Evolutionary conservation across 2,329 filamentous ascomycete species (phyloP).

Genomic region (Gyromitra esculenta): DNA sequence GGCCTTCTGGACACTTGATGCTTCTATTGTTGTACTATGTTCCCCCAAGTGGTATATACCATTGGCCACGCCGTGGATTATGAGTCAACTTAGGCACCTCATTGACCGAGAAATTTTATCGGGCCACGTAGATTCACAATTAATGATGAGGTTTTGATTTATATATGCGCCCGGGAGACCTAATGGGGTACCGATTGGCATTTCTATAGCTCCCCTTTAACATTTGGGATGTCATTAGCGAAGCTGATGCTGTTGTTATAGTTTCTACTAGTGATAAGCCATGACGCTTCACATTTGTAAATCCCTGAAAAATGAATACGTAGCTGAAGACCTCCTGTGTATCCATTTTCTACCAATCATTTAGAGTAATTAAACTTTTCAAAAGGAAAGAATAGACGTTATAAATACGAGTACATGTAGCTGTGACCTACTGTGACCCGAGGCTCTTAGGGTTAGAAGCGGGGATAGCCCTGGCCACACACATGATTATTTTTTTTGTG

Average conservation of each 20-base stretch:
- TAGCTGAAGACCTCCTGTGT: neutral
- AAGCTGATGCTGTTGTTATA: neutral
- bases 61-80: no score
- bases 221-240: no score
- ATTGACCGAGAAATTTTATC: no score
- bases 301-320: neutral
- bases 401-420: neutral
- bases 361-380: neutral
- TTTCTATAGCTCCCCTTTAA: no score
- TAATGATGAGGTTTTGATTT: no score
- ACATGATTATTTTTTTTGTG: conserved; percentile 39
- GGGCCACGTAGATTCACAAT: no score
- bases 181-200: no score
- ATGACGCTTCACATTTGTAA: neutral
- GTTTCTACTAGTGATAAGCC: neutral
- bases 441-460: conserved; percentile 35
- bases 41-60: no score
- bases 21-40: no score
- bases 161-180: no score
- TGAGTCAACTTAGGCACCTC: no score
- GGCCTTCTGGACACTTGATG: no score
- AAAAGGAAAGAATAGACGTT: neutral
- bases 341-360: neutral
- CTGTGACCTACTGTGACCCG: conserved; percentile 31
- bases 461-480: conserved; percentile 47